phyloP scores from a whole-genome alignment of 2,329 filamentous ascomycete species.

The Periconia sp. region DNA sequence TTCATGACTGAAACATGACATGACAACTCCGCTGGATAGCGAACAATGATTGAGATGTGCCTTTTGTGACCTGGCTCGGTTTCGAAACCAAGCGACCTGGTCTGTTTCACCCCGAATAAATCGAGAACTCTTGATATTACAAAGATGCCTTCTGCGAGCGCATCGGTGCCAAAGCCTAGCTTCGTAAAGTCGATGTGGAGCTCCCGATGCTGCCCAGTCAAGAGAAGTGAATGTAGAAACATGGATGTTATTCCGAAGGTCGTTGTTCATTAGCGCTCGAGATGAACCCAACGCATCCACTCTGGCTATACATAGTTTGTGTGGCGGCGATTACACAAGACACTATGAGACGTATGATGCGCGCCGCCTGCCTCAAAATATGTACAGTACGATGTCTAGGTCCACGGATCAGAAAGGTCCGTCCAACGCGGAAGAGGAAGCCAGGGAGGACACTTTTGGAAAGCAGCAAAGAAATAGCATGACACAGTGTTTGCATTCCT shows the following conservation, averaged over 20 bases:
- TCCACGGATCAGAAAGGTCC: too few species aligned
- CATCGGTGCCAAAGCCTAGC: background rate
- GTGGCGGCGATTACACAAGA: background rate
- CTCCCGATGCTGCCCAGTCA: background rate
- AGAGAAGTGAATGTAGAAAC: background rate
- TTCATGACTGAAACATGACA: slow-evolving; percentile 1
- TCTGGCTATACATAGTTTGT: background rate
- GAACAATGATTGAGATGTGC: slow-evolving; percentile 8
- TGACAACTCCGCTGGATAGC: slow-evolving; percentile 10
- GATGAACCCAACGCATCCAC: background rate
- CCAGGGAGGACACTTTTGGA: background rate
- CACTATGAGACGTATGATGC: background rate
- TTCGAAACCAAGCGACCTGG: slow-evolving; percentile 12
- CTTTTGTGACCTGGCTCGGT: slow-evolving; percentile 12
- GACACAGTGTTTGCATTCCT: slow-evolving; percentile 37
- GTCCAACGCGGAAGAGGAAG: background rate
- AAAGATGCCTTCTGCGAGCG: background rate
- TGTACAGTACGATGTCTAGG: too few species aligned
- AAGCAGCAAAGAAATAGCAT: slow-evolving; percentile 7
- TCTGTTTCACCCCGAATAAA: slow-evolving; percentile 8
- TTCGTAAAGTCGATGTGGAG: background rate
- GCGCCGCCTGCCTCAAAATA: background rate
- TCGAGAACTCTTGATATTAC: slow-evolving; percentile 10
- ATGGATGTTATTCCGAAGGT: background rate
- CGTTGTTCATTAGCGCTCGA: background rate